Conservation (phyloP, 2,329 filamentous ascomycete genomes). For the Iodosphaeria phyllophila region DNA sequence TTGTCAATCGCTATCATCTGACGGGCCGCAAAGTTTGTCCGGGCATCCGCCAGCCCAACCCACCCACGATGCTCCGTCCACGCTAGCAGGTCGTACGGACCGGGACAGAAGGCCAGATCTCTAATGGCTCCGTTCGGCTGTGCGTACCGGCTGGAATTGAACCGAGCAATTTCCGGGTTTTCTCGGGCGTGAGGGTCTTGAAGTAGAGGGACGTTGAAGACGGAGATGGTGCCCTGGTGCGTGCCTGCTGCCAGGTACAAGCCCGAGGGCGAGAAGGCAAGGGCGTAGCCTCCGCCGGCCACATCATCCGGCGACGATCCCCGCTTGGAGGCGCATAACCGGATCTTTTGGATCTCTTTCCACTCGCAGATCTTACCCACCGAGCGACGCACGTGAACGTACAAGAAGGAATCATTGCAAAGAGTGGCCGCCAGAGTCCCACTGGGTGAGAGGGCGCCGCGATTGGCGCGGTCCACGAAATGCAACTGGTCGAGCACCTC, state of each 20-base stretch:
- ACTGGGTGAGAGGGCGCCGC: slow-evolving; percentile 83
- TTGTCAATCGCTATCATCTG: slow-evolving; percentile 50
- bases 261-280: slow-evolving; percentile 56
- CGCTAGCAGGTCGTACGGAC: slow-evolving; percentile 74
- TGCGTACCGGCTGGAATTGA: slow-evolving; percentile 58
- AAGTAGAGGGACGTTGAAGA: slow-evolving; percentile 43
- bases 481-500: slow-evolving; percentile 51
- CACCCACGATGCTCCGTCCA: slow-evolving; percentile 82
- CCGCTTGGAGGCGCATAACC: slow-evolving; percentile 37
- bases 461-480: slow-evolving; percentile 78
- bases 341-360: slow-evolving; percentile 29
- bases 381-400: slow-evolving; percentile 49
- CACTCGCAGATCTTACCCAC: slow-evolving; percentile 25
- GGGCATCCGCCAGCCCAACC: slow-evolving; percentile 55
- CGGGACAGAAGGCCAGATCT: slow-evolving; percentile 82
- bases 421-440: slow-evolving; percentile 66
- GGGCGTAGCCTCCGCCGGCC: slow-evolving; percentile 57
- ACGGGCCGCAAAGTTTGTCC: slow-evolving; percentile 44
- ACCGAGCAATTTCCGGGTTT: slow-evolving; percentile 55
- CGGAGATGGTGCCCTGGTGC: slow-evolving; percentile 61
- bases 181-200: slow-evolving; percentile 18
- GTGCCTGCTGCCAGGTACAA: slow-evolving; percentile 58
- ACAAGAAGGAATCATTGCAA: slow-evolving; percentile 72
- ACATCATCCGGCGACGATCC: slow-evolving; percentile 33
- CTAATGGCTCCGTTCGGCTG: slow-evolving; percentile 62